phyloP scores from a whole-genome alignment of 768 basidiomycete genomes.

The Podaxis sp. region DNA sequence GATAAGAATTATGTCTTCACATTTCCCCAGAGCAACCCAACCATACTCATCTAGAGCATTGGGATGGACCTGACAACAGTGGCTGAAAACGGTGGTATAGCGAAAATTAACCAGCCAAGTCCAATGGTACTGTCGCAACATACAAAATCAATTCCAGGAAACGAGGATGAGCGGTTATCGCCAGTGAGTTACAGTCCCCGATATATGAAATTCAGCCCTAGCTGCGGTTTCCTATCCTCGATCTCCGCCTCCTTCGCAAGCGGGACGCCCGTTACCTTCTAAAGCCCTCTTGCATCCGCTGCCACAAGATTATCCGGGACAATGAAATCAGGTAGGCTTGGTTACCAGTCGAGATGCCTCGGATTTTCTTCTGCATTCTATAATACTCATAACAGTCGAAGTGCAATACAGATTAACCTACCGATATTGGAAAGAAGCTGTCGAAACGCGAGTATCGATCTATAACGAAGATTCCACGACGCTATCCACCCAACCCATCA shows the following conservation, averaged over 20 bases:
- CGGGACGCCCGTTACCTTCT: neutral
- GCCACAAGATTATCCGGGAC: neutral
- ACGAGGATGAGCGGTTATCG: neutral
- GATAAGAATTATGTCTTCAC: neutral
- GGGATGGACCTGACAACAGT: too few species aligned
- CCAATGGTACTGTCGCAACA: too few species aligned
- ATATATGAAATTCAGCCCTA: neutral
- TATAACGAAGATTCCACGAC: neutral
- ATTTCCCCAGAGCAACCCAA: too few species aligned
- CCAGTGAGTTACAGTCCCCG: neutral
- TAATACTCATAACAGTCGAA: neutral
- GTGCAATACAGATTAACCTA: neutral
- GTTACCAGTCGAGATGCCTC: conserved; percentile 1
- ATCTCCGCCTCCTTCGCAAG: conserved; percentile 1
- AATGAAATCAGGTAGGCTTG: conserved; percentile 5
- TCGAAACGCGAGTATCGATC: neutral
- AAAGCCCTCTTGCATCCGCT: neutral
- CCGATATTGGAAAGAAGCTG: neutral
- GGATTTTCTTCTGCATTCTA: neutral
- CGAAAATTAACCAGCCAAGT: too few species aligned
- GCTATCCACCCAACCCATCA: conserved; percentile 2
- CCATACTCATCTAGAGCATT: too few species aligned
- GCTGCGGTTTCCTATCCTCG: neutral
- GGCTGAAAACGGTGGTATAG: too few species aligned
- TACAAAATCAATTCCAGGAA: neutral